Conservation (phyloP, 306 rosid species). For the Pyrus bretschneideri region DNA sequence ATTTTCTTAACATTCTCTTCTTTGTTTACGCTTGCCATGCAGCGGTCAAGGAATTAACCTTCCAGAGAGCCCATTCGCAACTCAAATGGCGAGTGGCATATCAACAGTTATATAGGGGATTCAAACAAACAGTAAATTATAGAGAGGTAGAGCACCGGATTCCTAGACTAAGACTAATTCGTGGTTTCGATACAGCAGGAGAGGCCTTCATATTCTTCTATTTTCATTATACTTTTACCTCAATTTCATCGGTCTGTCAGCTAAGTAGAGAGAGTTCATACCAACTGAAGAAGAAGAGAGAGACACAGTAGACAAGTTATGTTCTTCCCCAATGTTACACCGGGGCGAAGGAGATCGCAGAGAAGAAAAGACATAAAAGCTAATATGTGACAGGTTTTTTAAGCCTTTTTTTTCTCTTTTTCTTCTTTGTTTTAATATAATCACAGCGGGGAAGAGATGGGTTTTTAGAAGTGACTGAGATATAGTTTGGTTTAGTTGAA, state of each 20-base stretch:
- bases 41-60: slow-evolving; percentile 32
- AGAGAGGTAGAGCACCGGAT: slow-evolving; percentile 27
- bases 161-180: slow-evolving; percentile 18
- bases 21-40: neutral
- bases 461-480: slow-evolving; percentile 13
- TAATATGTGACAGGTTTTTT: slow-evolving; percentile 17
- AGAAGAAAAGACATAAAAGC: slow-evolving; percentile 18
- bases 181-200: slow-evolving; percentile 12
- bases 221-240: slow-evolving; percentile 1
- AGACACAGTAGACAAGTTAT: slow-evolving; percentile 15
- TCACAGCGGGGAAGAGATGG: slow-evolving; percentile 18
- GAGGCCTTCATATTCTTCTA: slow-evolving; percentile 6
- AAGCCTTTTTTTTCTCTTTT: neutral
- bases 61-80: slow-evolving; percentile 45
- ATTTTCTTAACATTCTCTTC: neutral
- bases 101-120: slow-evolving; percentile 30
- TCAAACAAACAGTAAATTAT: slow-evolving; percentile 16
- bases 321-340: slow-evolving; percentile 14
- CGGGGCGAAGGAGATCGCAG: slow-evolving; percentile 13
- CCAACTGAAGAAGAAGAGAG: slow-evolving; percentile 7
- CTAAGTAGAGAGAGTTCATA: slow-evolving; percentile 6
- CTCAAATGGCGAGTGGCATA: slow-evolving; percentile 22
- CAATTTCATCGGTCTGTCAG: neutral
- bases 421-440: neutral
- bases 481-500: slow-evolving; percentile 8